Base-by-base conservation (phyloP, 768 basidiomycete genomes). In the Trametes cubensis region DNA sequence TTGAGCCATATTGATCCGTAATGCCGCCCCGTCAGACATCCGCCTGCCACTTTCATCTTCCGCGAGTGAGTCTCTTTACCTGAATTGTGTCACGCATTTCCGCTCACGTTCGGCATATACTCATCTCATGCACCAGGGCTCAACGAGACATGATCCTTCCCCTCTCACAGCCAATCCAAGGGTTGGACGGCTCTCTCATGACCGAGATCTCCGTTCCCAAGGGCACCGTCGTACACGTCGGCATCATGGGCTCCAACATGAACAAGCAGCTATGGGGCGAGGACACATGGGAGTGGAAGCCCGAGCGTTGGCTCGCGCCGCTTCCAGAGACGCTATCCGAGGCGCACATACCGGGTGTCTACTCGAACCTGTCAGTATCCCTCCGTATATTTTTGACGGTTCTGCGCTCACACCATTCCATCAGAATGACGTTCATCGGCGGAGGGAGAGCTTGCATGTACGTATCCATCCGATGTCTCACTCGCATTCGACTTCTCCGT, bases 141-240 rank as follows among this genome's bases (percentile, higher is more conserved):
- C 69, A 11, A 46, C 62, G 70, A 74, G 79, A 88, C 68, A 85
- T 88, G 66, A 69, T 84, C 4, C 79, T 69, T 15, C 68, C 65
- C 7, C 65, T 69, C 5, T 65, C 68, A 17, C 41, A 54, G 52
- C 68, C 68, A 14, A 63, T 69, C 42, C 63, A 61, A 18, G 61
- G 63, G n/a, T 34, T 62, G 8, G 68, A 69, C 42, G 68, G 68
- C 34, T 40, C 59, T 11, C 40, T 67, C 7, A 59, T 69, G 39
- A 49, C 46, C 58, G 64, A 67, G 47, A 67, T 83, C 20, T 65
- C 61, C 4, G 70, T 83, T 7, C 63, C 80, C 3, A 75, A 78
- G 62, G 80, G 77, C 39, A 77, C 78, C 1, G 58, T 65, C 6
- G 65, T 85, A 7, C 72, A 70, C 20, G 67, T 80, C 15, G 76